phyloP scores from a whole-genome alignment of 371 early-diverging fungal genomes.

The Paramicrosporidium saccamoebae region DNA sequence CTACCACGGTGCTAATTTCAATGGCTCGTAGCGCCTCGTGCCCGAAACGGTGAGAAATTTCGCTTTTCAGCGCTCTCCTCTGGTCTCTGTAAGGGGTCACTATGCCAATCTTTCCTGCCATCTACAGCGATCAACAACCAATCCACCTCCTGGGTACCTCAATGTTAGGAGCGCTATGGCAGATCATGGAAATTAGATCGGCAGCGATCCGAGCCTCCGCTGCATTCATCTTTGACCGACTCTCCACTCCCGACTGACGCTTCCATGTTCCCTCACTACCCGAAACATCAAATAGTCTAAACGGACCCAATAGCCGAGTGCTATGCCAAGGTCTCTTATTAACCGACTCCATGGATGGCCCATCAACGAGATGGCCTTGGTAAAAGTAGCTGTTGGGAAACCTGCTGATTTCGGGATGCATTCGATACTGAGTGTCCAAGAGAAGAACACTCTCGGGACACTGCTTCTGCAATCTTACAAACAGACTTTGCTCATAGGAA shows the following conservation, averaged over 20 bases:
- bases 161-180: constrained; percentile 13
- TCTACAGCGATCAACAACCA: no score
- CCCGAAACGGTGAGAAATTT: constrained; percentile 24
- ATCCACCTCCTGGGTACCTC: no score
- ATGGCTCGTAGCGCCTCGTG: constrained; percentile 19
- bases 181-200: constrained; percentile 19
- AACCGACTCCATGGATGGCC: constrained; percentile 31
- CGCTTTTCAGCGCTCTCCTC: constrained; percentile 19
- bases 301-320: constrained; percentile 22
- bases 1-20: constrained; percentile 61
- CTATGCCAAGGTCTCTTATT: constrained; percentile 42
- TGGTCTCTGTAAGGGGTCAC: constrained; percentile 82
- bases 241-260: no score
- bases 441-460: constrained; percentile 23
- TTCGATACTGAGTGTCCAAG: constrained; percentile 76
- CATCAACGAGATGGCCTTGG: constrained; percentile 29
- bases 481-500: constrained; percentile 58
- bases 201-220: constrained; percentile 28
- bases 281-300: constrained; percentile 31
- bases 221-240: no score
- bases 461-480: constrained; percentile 31
- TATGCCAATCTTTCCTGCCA: constrained; percentile 50
- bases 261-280: constrained; percentile 34
- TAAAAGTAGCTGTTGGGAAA: constrained; percentile 62
- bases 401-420: constrained; percentile 69